Evolutionary conservation across 352 stramenopile species (phyloP).

Genomic region (Pythium grandisporangium): DNA sequence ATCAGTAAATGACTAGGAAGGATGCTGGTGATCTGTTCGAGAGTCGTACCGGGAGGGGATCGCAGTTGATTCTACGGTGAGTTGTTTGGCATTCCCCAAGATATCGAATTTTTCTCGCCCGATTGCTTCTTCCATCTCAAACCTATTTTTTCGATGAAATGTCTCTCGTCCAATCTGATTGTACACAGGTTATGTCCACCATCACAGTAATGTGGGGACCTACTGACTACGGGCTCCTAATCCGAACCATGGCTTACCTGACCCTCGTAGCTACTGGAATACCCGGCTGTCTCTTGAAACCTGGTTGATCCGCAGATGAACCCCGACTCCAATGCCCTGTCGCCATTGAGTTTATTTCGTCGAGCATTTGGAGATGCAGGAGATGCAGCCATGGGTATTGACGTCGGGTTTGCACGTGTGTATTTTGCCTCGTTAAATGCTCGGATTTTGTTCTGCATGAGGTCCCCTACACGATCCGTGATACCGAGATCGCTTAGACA

Average conservation of each 20-base stretch:
- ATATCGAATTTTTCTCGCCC: constrained; percentile 45
- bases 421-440: constrained; percentile 33
- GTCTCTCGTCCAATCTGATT: constrained; percentile 20
- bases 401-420: constrained; percentile 17
- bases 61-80: constrained; percentile 1
- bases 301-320: constrained; percentile 49
- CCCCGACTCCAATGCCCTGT: constrained; percentile 19
- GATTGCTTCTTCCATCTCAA: constrained; percentile 47
- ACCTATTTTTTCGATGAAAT: constrained; percentile 44
- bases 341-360: constrained; percentile 2
- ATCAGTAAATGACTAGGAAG: too few species aligned
- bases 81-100: constrained; percentile 46
- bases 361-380: too few species aligned
- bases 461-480: constrained; percentile 35
- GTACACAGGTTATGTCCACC: too few species aligned
- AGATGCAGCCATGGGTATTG: constrained; percentile 3
- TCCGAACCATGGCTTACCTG: constrained; percentile 23
- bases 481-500: constrained; percentile 42
- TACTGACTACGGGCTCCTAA: too few species aligned
- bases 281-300: constrained; percentile 48
- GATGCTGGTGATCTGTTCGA: too few species aligned
- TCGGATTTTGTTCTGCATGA: constrained; percentile 56
- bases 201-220: too few species aligned
- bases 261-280: constrained; percentile 56
- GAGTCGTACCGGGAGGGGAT: not conserved